These are phyloP conservation scores for Extremus antarcticus DNA, from an alignment of 495 filamentous ascomycete genomes.

Conservation along the genomic window DNA sequence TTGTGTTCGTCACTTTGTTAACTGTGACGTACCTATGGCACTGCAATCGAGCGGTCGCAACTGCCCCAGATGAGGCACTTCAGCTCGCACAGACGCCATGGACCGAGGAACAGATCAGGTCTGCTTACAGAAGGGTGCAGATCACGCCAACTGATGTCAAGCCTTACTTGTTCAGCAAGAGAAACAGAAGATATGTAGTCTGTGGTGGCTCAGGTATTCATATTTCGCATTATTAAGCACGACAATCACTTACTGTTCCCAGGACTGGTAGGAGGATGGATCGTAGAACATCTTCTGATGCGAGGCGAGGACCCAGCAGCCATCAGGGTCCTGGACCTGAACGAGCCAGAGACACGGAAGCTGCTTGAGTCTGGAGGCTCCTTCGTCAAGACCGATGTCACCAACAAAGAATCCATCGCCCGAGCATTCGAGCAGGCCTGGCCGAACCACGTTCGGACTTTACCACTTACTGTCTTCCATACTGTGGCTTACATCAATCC, in stretches of 20 bases:
- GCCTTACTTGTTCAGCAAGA: not conserved
- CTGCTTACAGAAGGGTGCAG: not conserved
- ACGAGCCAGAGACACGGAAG: not conserved
- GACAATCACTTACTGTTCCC: too few relatives aligned
- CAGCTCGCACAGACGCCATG: not conserved
- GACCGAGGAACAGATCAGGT: not conserved
- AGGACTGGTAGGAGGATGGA: constrained; percentile 4
- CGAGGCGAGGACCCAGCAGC: not conserved
- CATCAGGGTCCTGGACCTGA: constrained; percentile 3
- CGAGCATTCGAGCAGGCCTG: not conserved
- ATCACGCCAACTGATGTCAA: not conserved
- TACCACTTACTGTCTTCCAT: constrained; percentile 4
- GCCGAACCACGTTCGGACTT: not conserved
- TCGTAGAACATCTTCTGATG: constrained; percentile 1
- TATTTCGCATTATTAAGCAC: too few relatives aligned
- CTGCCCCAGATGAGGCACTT: not conserved
- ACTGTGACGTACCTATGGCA: not conserved
- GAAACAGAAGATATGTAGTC: not conserved
- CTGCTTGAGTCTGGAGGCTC: not conserved
- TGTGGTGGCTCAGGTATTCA: not conserved
- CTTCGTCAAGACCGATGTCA: not conserved
- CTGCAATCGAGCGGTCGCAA: not conserved
- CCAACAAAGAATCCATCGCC: not conserved
- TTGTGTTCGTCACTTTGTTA: too few relatives aligned
- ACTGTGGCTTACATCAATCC: not conserved